phyloP scores from a whole-genome alignment of 306 rosid species.

The Boehmeria nivea region DNA sequence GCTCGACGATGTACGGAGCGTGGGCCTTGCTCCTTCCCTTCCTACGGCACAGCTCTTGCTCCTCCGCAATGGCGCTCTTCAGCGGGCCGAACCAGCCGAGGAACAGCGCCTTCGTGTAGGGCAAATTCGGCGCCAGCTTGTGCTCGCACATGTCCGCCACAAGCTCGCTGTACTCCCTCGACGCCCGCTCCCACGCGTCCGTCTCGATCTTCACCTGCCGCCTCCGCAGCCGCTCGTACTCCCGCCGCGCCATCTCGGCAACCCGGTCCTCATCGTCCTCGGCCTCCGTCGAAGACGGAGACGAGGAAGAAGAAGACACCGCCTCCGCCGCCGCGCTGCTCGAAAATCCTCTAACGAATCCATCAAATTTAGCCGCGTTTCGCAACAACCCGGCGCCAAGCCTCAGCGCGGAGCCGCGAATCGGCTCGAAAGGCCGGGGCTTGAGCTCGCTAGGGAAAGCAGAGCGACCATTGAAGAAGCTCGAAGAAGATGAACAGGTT shows the following conservation, averaged over 20 bases:
- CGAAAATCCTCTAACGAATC: conserved; percentile 36
- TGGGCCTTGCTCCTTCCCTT: conserved; percentile 33
- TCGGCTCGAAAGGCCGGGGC: conserved; percentile 16
- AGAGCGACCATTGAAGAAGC: conserved; percentile 16
- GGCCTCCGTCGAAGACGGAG: conserved; percentile 42
- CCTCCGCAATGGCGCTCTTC: conserved; percentile 54
- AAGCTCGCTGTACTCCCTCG: conserved; percentile 73
- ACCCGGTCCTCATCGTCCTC: conserved; percentile 63
- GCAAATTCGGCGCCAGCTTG: conserved; percentile 85
- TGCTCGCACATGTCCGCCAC: conserved; percentile 87
- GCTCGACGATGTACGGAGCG: conserved; percentile 54
- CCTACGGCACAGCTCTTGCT: conserved; percentile 53
- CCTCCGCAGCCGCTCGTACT: conserved; percentile 42
- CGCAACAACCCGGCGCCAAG: conserved; percentile 21
- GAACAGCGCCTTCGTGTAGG: conserved; percentile 76
- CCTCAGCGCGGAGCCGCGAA: conserved; percentile 1
- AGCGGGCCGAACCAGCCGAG: conserved; percentile 98
- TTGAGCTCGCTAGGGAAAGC: conserved; percentile 13
- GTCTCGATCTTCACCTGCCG: conserved; percentile 87
- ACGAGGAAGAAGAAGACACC: conserved; percentile 16
- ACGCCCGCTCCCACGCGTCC: conserved; percentile 78
- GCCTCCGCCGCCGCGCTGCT: conserved; percentile 57
- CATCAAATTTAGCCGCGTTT: conserved; percentile 14
- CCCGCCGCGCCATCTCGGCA: conserved; percentile 24
- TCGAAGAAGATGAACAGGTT: conserved; percentile 18